Percentiles rank a stretch among this genome's conserved stretches.
Evolutionary conservation across 768 basidiomycete genomes (phyloP).

Genomic region (Rhizopogon vulgaris): DNA sequence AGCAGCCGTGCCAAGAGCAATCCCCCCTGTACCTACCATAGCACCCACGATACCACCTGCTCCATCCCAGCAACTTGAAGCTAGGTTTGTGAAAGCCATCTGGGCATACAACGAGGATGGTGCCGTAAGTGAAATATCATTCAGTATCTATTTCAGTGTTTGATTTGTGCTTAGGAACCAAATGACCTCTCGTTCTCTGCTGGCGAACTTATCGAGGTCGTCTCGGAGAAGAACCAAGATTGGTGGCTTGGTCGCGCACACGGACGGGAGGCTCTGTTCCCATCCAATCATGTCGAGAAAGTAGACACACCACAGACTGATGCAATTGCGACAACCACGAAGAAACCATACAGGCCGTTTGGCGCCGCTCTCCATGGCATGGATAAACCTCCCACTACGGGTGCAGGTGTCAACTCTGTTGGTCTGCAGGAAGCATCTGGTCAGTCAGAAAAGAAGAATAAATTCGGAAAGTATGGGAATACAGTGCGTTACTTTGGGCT

Average conservation of each 20-base stretch:
- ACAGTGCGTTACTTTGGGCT: conserved; percentile 34
- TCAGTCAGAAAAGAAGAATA: conserved; percentile 46
- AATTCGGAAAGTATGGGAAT: conserved; percentile 49
- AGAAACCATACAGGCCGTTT: conserved; percentile 29
- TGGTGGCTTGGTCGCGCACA: conserved; percentile 79
- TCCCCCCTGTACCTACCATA: conserved; percentile 9
- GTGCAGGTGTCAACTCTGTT: conserved; percentile 21
- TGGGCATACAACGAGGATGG: conserved; percentile 67
- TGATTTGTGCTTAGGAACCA: conserved; percentile 44
- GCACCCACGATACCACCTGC: neutral
- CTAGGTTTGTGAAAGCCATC: conserved; percentile 33
- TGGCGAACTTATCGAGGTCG: conserved; percentile 74
- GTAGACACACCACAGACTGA: conserved; percentile 18
- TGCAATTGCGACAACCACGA: neutral
- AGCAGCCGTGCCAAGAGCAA: conserved; percentile 5
- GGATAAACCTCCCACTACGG: conserved; percentile 25
- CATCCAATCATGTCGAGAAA: conserved; percentile 68
- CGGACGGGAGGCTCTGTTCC: conserved; percentile 71
- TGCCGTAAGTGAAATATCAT: conserved; percentile 27
- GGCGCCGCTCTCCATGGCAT: conserved; percentile 30
- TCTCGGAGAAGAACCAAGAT: conserved; percentile 75
- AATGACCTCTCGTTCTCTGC: conserved; percentile 74
- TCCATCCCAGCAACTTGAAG: conserved; percentile 3
- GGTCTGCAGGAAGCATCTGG: conserved; percentile 22
- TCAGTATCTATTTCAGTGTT: conserved; percentile 3